Percentiles rank a stretch among this genome's conserved stretches.
phyloP scores from a whole-genome alignment of 2,329 filamentous ascomycete species.

The Botrytis paeoniae region DNA sequence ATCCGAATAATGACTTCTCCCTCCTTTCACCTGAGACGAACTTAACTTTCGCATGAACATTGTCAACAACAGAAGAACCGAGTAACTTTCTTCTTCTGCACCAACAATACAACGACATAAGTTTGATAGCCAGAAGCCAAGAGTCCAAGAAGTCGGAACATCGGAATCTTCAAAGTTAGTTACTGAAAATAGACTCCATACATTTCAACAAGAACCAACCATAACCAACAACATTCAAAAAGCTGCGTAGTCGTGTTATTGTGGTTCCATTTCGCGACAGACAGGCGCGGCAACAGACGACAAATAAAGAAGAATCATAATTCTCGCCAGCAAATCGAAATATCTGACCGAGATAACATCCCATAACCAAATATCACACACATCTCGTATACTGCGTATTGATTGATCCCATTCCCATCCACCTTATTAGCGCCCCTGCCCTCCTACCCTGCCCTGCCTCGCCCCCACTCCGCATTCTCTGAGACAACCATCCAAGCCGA shows the following conservation, averaged over 20 bases:
- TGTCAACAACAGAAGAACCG: neutral
- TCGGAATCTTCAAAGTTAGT: conserved; percentile 6
- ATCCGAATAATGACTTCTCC: neutral
- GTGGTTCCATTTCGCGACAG: neutral
- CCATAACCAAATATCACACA: neutral
- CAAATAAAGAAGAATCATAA: neutral
- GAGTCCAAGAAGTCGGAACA: neutral
- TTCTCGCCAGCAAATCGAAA: neutral
- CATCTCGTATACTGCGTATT: neutral
- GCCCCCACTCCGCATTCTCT: conserved; percentile 20
- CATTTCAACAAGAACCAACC: neutral
- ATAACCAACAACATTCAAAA: neutral
- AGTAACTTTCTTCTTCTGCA: neutral
- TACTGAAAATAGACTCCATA: neutral
- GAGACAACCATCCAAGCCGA: conserved; percentile 2
- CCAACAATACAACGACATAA: neutral
- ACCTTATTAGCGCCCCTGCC: conserved; percentile 1
- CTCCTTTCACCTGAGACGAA: neutral
- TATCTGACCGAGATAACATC: neutral
- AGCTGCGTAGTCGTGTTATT: neutral
- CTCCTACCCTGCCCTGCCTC: neutral
- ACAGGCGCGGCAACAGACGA: neutral
- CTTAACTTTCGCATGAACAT: neutral
- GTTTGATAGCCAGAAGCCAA: conserved; percentile 6
- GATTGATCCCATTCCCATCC: neutral